These are phyloP conservation scores for Lachancea meyersii DNA, from an alignment of 805 yeast genomes.

Conservation along the genomic window DNA sequence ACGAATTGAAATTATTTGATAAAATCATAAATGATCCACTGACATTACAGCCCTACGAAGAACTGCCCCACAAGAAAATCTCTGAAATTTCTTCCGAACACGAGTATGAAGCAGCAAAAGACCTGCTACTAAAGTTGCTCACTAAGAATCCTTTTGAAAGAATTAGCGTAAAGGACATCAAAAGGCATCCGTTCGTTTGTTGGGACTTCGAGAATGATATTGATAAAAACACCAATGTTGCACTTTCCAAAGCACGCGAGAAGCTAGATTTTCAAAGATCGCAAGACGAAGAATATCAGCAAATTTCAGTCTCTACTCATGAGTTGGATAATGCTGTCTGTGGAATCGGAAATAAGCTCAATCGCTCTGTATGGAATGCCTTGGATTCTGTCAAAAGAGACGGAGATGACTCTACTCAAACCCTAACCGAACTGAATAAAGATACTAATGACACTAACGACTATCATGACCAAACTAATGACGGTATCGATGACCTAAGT, in stretches of 20 bases:
- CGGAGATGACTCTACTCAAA: background rate
- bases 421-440: background rate
- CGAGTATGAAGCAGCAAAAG: constrained; percentile 43
- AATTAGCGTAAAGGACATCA: constrained; percentile 64
- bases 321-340: constrained; percentile 74
- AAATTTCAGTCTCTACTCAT: constrained; percentile 54
- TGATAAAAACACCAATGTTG: background rate
- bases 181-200: constrained; percentile 64
- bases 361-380: constrained; percentile 25
- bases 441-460: constrained; percentile 8
- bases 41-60: constrained; percentile 45
- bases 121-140: constrained; percentile 55
- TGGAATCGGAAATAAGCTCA: constrained; percentile 69
- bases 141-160: constrained; percentile 65
- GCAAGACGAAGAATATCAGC: constrained; percentile 30
- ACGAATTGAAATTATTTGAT: constrained; percentile 60
- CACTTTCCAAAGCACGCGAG: constrained; percentile 11
- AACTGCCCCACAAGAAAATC: constrained; percentile 23
- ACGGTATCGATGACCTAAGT: constrained; percentile 1
- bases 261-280: constrained; percentile 27
- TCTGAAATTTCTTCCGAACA: constrained; percentile 32
- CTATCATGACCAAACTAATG: constrained; percentile 7
- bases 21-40: constrained; percentile 63
- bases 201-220: constrained; percentile 34
- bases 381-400: background rate